Evolutionary conservation across 2,329 filamentous ascomycete species (phyloP), one percentile per base, ranked within the genome.

Genomic region (Scortechinia acanthostroma): DNA sequence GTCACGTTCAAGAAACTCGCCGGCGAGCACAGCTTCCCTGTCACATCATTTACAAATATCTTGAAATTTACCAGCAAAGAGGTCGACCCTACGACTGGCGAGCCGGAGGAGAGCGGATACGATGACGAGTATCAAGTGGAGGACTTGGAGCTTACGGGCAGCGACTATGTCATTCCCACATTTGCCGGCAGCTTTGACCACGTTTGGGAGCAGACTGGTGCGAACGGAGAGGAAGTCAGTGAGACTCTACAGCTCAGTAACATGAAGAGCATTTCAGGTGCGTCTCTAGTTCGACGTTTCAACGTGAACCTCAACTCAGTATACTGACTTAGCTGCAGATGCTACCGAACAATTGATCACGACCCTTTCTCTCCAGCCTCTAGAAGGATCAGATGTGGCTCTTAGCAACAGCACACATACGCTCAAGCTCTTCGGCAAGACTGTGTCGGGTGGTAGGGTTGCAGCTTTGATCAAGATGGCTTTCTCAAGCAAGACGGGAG

Each of bases 31-130:
- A 77, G 84, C n/a, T 84, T 94, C 62, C 83, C 90, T 3, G 74
- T 86, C 19, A 82, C 85, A 44, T 86, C 80, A 35, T 95, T 98
- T 65, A 89, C 88, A 52, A 98, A 97, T 65, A 72, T 88, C 30
- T 84, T 98, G 60, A 96, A 93, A 67, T 98, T 98, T 63, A 96
- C 90, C 16, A 93, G 86, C 72, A 97, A 96, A 70, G 93, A 98
- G 67, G 93, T 98, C 52, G 93, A 98, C 57, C 93, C 93, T 4
- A 86, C 86, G 21, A 95, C 88, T n/a, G 80, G 82, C 52, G 90
- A 96, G 66, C 88, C 91, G 1, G 93, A 98, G 63, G 90, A 95
- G 15, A 76, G 70, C 42, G 93, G 93, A 42, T 97, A 97, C 63
- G 91, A 97, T 45, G 93, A 98, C 58, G 93, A 98, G 68, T 98